Percentiles rank a stretch among this genome's conserved stretches.
Conservation (phyloP, 1,284 basidiomycete genomes). For the Marasmius tenuissimus region DNA sequence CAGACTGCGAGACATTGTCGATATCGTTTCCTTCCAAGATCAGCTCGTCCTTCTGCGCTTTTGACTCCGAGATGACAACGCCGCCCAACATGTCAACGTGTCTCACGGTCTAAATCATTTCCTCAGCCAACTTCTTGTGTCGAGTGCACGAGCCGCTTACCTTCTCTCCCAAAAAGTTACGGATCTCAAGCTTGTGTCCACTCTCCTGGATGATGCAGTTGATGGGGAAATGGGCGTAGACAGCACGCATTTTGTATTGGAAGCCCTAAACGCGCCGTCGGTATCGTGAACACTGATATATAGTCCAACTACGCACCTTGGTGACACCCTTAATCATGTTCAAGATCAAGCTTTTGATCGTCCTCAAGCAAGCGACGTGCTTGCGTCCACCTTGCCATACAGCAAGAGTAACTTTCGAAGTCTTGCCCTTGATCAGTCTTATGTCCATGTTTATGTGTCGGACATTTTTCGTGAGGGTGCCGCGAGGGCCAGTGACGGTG, state of each 20-base stretch:
- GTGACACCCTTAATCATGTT: slow-evolving; percentile 99
- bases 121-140: not conserved
- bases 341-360: slow-evolving; percentile 91
- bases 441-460: slow-evolving; percentile 98
- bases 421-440: slow-evolving; percentile 74
- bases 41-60: slow-evolving; percentile 95
- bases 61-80: slow-evolving; percentile 87
- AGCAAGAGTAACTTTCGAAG: slow-evolving; percentile 84
- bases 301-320: slow-evolving; percentile 53
- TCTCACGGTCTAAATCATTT: slow-evolving; percentile 71
- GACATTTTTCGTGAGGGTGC: slow-evolving; percentile 88
- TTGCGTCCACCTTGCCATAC: slow-evolving; percentile 99
- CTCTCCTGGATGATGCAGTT: slow-evolving; percentile 94
- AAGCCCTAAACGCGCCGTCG: slow-evolving; percentile 66
- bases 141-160: slow-evolving; percentile 35
- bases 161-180: slow-evolving; percentile 98
- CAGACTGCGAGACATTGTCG: slow-evolving; percentile 93
- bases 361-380: slow-evolving; percentile 97
- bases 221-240: slow-evolving; percentile 99
- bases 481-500: slow-evolving; percentile 87
- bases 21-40: slow-evolving; percentile 94
- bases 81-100: slow-evolving; percentile 93
- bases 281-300: not conserved
- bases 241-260: slow-evolving; percentile 99
- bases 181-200: slow-evolving; percentile 87